A percentile compares a stretch with the other conserved stretches of the same genome.
These are phyloP conservation scores for Dissophora globulifera DNA, from an alignment of 192 early-diverging fungal genomes.

Conservation along the genomic window DNA sequence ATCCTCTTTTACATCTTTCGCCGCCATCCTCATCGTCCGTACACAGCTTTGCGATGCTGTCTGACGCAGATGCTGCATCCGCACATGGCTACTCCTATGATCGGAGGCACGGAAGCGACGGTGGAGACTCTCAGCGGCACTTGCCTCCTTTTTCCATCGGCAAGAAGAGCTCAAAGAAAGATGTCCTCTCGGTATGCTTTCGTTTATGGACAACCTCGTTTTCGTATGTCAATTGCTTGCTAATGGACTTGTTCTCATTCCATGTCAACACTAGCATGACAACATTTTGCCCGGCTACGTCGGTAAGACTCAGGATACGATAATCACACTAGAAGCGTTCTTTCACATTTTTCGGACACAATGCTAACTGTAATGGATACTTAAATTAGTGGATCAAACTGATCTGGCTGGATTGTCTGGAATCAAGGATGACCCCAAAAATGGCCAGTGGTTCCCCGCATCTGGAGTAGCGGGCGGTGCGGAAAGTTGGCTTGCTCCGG, in stretches of 20 bases:
- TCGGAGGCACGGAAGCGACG: constrained; percentile 27
- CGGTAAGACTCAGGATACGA: constrained; percentile 1
- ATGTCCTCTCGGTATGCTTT: constrained; percentile 6
- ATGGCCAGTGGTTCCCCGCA: constrained; percentile 16
- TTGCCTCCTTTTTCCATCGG: constrained; percentile 21
- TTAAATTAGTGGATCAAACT: constrained; percentile 7
- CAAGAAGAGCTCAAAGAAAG: constrained; percentile 36
- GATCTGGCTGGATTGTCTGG: constrained; percentile 24
- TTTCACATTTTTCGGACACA: too few species aligned
- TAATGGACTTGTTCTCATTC: too few species aligned
- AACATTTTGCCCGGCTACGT: constrained; percentile 23
- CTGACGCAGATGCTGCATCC: constrained; percentile 14
- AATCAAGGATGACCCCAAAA: constrained; percentile 25
- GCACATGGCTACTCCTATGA: constrained; percentile 3
- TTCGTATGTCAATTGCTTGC: too few species aligned
- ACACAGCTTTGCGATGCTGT: constrained; percentile 13
- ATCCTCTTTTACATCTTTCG: constrained; percentile 2
- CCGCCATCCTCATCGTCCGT: constrained; percentile 14
- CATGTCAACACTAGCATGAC: neutral
- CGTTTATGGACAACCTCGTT: too few species aligned
- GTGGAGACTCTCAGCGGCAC: constrained; percentile 16
- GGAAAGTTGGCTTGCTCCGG: constrained; percentile 40
- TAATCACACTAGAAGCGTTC: too few species aligned
- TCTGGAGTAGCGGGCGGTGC: constrained; percentile 12
- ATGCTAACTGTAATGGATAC: too few species aligned